Percentiles rank a stretch among this genome's conserved stretches.
phyloP scores from a whole-genome alignment of 78 protist species.

The Bodo saltans region DNA sequence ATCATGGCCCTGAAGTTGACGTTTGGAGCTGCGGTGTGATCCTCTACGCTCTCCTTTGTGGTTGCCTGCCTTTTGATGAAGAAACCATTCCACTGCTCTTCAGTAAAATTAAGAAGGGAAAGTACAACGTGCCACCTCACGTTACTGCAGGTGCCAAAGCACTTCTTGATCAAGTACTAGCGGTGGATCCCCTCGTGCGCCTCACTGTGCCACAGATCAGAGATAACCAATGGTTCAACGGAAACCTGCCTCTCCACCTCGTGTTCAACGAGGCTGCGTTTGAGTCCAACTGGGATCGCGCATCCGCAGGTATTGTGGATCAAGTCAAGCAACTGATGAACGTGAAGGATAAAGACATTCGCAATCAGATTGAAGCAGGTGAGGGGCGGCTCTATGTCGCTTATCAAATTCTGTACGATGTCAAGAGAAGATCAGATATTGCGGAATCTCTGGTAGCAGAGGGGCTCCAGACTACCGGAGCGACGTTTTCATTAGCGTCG shows the following conservation, averaged over 20 bases:
- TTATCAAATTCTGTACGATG: constrained; percentile 4
- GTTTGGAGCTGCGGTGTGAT: constrained; percentile 84
- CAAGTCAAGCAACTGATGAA: background rate
- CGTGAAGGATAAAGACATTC: background rate
- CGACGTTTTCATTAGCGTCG: background rate
- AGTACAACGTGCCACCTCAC: constrained; percentile 69
- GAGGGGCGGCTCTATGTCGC: background rate
- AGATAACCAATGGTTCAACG: constrained; percentile 80
- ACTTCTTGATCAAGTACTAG: constrained; percentile 83
- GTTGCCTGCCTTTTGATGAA: constrained; percentile 96
- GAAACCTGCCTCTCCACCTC: constrained; percentile 64
- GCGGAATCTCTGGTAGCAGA: background rate
- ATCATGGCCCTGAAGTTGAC: constrained; percentile 94
- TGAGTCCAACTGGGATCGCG: background rate
- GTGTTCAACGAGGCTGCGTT: constrained; percentile 3
- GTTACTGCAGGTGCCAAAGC: constrained; percentile 70
- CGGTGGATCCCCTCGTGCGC: constrained; percentile 91
- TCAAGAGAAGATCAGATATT: background rate
- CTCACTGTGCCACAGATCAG: constrained; percentile 79
- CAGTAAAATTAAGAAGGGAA: constrained; percentile 81
- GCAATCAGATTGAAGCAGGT: background rate
- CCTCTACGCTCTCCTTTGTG: constrained; percentile 91
- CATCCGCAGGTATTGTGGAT: background rate
- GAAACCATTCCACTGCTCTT: constrained; percentile 92
- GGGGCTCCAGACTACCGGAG: background rate